Percentiles rank a stretch among this genome's conserved stretches.
Conservation (phyloP, 352 stramenopile genomes). For the Phytopythium oedochilum region DNA sequence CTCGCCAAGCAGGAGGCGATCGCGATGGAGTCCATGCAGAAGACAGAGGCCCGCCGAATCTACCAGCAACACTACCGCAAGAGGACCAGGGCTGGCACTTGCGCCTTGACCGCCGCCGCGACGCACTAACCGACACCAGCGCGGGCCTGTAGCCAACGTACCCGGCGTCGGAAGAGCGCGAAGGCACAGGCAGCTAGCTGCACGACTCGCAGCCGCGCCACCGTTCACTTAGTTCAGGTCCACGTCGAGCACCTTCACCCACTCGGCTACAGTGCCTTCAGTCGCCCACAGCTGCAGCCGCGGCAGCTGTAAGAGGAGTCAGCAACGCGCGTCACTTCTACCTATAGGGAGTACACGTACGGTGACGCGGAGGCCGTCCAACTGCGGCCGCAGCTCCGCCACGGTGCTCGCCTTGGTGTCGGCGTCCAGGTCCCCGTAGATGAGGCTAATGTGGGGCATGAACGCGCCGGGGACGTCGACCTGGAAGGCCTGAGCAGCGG, state of each 20-base stretch:
- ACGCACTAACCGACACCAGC: no score
- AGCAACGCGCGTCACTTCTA: no score
- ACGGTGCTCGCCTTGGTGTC: slow-evolving; percentile 23
- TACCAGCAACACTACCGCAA: no score
- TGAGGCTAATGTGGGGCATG: slow-evolving; percentile 61
- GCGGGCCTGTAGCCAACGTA: no score
- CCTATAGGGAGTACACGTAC: slow-evolving; percentile 10
- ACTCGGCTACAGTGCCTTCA: slow-evolving; percentile 27
- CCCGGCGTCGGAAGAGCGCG: no score
- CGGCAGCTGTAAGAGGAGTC: slow-evolving; percentile 16
- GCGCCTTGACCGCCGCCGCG: no score
- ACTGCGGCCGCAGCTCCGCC: slow-evolving; percentile 28
- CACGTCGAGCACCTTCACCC: slow-evolving; percentile 34
- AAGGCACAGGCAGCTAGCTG: no score
- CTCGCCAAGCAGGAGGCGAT: no score
- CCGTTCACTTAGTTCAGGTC: slow-evolving; percentile 4
- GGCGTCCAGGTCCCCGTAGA: slow-evolving; percentile 45
- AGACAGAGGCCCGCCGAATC: no score
- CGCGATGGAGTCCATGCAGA: no score
- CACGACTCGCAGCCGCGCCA: no score
- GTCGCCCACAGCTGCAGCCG: slow-evolving; percentile 57
- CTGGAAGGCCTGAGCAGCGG: slow-evolving; percentile 40
- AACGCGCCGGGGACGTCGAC: slow-evolving; percentile 32
- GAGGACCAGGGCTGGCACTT: no score
- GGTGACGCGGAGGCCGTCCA: slow-evolving; percentile 26